Evolutionary conservation across 2,329 filamentous ascomycete genomes (phyloP).

Genomic region (Fusarium albidum): DNA sequence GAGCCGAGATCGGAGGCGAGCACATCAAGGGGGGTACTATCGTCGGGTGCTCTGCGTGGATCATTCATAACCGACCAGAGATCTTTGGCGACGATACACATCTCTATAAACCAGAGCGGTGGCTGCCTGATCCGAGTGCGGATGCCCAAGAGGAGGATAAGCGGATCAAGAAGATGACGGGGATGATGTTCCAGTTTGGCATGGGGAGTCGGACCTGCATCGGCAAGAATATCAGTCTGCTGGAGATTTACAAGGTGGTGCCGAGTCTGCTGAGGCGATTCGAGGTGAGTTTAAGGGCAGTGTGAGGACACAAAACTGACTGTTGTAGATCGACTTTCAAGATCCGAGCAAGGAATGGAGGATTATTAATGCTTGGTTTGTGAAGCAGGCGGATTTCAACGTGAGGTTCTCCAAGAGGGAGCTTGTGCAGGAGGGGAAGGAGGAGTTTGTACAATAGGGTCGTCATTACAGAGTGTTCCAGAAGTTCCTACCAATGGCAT

Average conservation of each 20-base stretch:
- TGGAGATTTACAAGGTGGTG: constrained; percentile 71
- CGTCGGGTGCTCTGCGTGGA: constrained; percentile 79
- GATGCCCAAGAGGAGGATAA: constrained; percentile 54
- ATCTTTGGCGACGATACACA: constrained; percentile 76
- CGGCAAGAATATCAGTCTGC: constrained; percentile 71
- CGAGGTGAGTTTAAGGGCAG: constrained; percentile 13
- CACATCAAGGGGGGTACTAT: constrained; percentile 75
- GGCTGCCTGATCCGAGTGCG: constrained; percentile 57
- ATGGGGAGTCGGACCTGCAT: constrained; percentile 75
- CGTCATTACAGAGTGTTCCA: constrained; percentile 1
- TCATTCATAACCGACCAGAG: constrained; percentile 72
- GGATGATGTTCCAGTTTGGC: constrained; percentile 66
- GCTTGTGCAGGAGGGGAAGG: constrained; percentile 53
- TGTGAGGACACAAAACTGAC: not conserved
- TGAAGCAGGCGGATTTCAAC: constrained; percentile 66
- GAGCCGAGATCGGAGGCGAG: constrained; percentile 68
- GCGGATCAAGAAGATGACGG: constrained; percentile 41
- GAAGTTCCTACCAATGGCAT: not conserved
- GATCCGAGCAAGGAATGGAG: constrained; percentile 65
- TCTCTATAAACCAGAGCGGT: constrained; percentile 73
- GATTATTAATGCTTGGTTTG: constrained; percentile 69
- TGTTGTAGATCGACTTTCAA: constrained; percentile 58
- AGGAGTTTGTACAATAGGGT: no score
- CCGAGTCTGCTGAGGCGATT: constrained; percentile 47
- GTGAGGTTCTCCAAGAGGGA: constrained; percentile 54